phyloP scores from a whole-genome alignment of 129 eudicot species.

The Ambrosia trifida region DNA sequence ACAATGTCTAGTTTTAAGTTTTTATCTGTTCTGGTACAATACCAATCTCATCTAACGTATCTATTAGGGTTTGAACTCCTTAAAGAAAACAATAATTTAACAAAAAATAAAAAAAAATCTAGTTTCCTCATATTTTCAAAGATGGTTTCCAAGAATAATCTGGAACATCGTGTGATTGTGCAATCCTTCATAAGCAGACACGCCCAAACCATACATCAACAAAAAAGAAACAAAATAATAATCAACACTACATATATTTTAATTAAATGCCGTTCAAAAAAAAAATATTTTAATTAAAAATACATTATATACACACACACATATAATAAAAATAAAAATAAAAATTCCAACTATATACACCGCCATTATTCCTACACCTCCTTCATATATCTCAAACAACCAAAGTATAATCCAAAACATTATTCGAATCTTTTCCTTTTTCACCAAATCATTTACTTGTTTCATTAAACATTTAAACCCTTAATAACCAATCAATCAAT shows the following conservation, averaged over 20 bases:
- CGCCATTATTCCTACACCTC: background rate
- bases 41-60: too few species aligned
- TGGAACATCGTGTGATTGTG: background rate
- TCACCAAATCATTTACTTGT: conserved; percentile 14
- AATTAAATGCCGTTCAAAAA: too few species aligned
- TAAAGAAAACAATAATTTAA: too few species aligned
- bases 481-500: conserved; percentile 22
- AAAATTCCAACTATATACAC: conserved; percentile 8
- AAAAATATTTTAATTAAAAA: too few species aligned
- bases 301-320: too few species aligned
- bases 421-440: conserved; percentile 40
- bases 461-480: conserved; percentile 22
- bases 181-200: background rate
- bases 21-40: too few species aligned
- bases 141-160: background rate
- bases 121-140: background rate
- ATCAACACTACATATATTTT: background rate
- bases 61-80: too few species aligned
- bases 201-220: background rate
- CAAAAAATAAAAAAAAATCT: background rate
- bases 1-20: too few species aligned
- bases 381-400: background rate
- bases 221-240: background rate
- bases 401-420: conserved; percentile 20
- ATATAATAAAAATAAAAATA: background rate